Conservation (phyloP, 768 basidiomycete species). For the Infundibulicybe gibba region DNA sequence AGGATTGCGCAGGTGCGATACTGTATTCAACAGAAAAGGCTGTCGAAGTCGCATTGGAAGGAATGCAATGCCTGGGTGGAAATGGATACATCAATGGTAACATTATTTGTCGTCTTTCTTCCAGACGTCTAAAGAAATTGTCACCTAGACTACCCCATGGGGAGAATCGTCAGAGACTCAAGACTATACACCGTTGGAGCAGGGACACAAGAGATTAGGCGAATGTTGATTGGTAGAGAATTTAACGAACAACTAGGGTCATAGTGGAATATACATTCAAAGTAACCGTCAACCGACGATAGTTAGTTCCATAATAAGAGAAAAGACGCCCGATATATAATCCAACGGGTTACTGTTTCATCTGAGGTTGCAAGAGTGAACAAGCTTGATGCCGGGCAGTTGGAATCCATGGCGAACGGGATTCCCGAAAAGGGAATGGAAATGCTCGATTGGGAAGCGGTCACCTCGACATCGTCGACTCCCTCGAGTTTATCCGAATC, state of each 20-base stretch:
- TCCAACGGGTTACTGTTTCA: too few species aligned
- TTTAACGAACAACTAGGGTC: conserved; percentile 69
- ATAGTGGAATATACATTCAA: conserved; percentile 6
- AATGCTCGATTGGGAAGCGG: too few species aligned
- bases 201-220: conserved; percentile 93
- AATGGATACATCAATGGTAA: conserved; percentile 94
- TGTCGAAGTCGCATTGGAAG: conserved; percentile 87
- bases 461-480: too few species aligned
- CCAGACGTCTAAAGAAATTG: conserved; percentile 1
- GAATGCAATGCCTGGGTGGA: conserved; percentile 91
- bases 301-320: too few species aligned
- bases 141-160: conserved; percentile 78
- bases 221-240: conserved; percentile 92
- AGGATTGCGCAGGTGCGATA: conserved; percentile 97
- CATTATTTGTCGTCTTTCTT: background rate
- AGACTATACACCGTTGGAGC: conserved; percentile 92
- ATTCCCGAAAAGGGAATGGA: too few species aligned
- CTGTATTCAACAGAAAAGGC: conserved; percentile 91
- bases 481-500: too few species aligned
- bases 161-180: conserved; percentile 83
- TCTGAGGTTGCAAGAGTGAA: too few species aligned
- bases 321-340: too few species aligned
- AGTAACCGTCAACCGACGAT: too few species aligned
- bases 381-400: too few species aligned
- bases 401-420: too few species aligned